Conservation (phyloP, 768 basidiomycete genomes). For the Candolleomyces eurysporus region DNA sequence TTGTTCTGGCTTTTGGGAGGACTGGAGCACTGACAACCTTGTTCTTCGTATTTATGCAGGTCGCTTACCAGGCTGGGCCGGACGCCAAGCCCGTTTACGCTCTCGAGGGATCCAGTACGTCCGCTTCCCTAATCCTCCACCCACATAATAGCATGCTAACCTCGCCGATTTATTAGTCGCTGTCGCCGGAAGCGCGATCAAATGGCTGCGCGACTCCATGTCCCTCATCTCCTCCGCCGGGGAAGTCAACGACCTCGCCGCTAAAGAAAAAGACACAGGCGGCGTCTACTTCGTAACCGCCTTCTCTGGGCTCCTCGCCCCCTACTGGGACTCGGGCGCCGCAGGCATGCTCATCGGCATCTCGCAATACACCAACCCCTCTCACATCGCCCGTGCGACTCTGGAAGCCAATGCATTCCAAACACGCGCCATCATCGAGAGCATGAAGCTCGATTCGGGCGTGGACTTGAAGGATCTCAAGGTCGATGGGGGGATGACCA, state of each 20-base stretch:
- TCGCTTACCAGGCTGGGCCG: slow-evolving; percentile 88
- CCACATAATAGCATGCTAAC: not conserved
- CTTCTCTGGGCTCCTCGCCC: slow-evolving; percentile 93
- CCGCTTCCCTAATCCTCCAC: not conserved
- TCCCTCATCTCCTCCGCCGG: slow-evolving; percentile 72
- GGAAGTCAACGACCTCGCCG: slow-evolving; percentile 86
- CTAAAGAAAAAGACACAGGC: slow-evolving; percentile 71
- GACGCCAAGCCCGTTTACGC: slow-evolving; percentile 83
- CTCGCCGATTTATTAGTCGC: slow-evolving; percentile 51
- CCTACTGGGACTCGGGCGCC: slow-evolving; percentile 96
- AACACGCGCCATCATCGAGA: slow-evolving; percentile 91
- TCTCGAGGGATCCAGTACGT: slow-evolving; percentile 89
- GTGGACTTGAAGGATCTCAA: slow-evolving; percentile 79
- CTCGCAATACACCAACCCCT: slow-evolving; percentile 85
- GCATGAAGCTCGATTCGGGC: slow-evolving; percentile 90
- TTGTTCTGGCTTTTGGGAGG: slow-evolving; percentile 1
- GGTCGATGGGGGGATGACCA: slow-evolving; percentile 99
- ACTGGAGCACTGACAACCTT: too few species aligned
- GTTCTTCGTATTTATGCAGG: too few species aligned
- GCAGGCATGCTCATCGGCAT: slow-evolving; percentile 82
- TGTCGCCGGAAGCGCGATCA: slow-evolving; percentile 93
- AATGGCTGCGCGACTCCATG: slow-evolving; percentile 95
- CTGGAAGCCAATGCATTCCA: slow-evolving; percentile 97
- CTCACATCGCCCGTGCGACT: slow-evolving; percentile 92
- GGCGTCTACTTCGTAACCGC: slow-evolving; percentile 97